A percentile compares a stretch with the other conserved stretches of the same genome.
These are phyloP conservation scores for Ascochyta fabae DNA, from an alignment of 2,329 filamentous ascomycete genomes.

Conservation along the genomic window DNA sequence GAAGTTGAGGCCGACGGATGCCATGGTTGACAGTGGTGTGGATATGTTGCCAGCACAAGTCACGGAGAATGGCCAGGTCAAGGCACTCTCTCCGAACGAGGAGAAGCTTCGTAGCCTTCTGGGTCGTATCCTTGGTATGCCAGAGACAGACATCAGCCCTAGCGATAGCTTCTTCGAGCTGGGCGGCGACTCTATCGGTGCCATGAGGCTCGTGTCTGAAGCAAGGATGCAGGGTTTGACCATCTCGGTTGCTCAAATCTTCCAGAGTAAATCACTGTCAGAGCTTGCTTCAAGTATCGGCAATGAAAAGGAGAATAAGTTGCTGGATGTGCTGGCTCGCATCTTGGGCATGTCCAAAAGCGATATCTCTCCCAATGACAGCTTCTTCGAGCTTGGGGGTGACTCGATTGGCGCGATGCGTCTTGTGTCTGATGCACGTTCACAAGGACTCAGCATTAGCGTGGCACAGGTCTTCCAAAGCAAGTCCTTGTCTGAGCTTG, in stretches of 20 bases:
- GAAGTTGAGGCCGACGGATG: constrained; percentile 30
- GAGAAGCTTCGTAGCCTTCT: constrained; percentile 35
- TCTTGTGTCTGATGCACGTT: constrained; percentile 50
- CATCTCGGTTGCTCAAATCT: constrained; percentile 54
- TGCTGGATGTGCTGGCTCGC: constrained; percentile 35
- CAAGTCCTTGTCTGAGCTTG: constrained; percentile 49
- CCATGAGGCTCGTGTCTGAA: constrained; percentile 54
- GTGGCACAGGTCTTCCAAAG: constrained; percentile 55
- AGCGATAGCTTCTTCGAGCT: constrained; percentile 54
- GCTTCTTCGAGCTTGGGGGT: constrained; percentile 56
- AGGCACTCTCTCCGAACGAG: constrained; percentile 33
- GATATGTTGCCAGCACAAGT: constrained; percentile 20
- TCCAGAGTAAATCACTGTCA: constrained; percentile 51
- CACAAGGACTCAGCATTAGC: constrained; percentile 46
- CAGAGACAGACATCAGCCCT: constrained; percentile 43
- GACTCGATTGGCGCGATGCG: constrained; percentile 57
- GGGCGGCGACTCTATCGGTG: constrained; percentile 56
- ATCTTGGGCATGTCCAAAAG: constrained; percentile 39
- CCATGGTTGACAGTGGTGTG: constrained; percentile 30
- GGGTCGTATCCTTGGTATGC: constrained; percentile 37
- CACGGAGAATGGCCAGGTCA: background rate
- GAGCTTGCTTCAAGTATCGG: constrained; percentile 61
- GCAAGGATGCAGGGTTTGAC: constrained; percentile 45
- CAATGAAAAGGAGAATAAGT: constrained; percentile 40
- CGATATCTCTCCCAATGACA: constrained; percentile 49